Percentiles rank a stretch among this genome's conserved stretches.
phyloP scores from a whole-genome alignment of 2,329 filamentous ascomycete species.

The Tolypocladium tropicale region DNA sequence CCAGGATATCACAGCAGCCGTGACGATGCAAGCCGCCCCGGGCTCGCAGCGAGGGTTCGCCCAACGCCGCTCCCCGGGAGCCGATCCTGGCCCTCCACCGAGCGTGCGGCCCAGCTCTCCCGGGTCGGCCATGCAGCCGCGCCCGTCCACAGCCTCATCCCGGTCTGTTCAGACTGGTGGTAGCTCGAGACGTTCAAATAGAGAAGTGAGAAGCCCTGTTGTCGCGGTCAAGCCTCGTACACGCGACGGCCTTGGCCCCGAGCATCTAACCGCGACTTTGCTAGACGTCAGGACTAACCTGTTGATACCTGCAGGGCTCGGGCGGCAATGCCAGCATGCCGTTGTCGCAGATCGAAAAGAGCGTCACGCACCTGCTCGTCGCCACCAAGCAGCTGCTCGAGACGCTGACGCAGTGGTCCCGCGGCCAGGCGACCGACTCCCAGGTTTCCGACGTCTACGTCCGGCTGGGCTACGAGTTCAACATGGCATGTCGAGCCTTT shows the following conservation, averaged over 20 bases:
- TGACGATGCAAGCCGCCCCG: constrained; percentile 37
- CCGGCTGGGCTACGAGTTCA: constrained; percentile 95
- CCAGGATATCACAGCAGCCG: not conserved
- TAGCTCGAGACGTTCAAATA: constrained; percentile 19
- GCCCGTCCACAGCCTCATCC: constrained; percentile 57
- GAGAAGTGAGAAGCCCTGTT: constrained; percentile 19
- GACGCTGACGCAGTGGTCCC: constrained; percentile 95
- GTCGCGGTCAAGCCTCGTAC: not conserved
- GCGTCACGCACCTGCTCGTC: constrained; percentile 92
- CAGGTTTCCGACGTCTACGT: constrained; percentile 98
- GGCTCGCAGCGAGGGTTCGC: constrained; percentile 37
- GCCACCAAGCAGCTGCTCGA: constrained; percentile 97
- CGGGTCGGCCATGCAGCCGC: constrained; percentile 46
- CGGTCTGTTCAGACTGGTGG: constrained; percentile 38
- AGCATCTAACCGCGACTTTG: not conserved
- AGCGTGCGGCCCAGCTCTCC: constrained; percentile 53
- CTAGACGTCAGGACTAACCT: not conserved
- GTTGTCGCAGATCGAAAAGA: constrained; percentile 97
- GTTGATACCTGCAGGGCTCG: constrained; percentile 21
- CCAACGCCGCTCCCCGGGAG: constrained; percentile 54
- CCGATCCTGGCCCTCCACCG: constrained; percentile 47
- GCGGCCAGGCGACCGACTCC: constrained; percentile 79
- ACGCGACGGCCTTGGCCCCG: not conserved
- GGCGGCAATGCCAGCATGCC: constrained; percentile 59
- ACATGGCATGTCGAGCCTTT: constrained; percentile 95